Evolutionary conservation across 305 asterid genomes (phyloP).

Genomic region (Fraxinus paxiana): DNA sequence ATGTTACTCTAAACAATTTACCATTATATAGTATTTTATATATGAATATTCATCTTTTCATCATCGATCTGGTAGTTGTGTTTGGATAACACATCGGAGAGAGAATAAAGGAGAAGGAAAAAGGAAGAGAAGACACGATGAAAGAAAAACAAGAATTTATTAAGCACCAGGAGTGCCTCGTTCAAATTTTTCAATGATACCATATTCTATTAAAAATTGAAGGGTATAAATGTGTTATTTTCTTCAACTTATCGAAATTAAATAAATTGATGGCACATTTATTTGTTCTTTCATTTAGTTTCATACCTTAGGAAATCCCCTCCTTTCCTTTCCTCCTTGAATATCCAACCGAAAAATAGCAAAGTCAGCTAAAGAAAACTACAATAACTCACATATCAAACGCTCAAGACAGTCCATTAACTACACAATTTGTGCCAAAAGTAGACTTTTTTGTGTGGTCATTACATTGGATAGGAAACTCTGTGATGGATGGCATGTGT

Average conservation of each 20-base stretch:
- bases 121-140: background rate
- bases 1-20: background rate
- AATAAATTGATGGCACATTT: background rate
- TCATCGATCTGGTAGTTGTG: background rate
- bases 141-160: background rate
- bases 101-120: background rate
- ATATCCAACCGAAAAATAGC: background rate
- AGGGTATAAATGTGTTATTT: background rate
- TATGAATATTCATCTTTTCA: background rate
- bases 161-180: background rate
- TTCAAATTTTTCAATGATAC: background rate
- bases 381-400: background rate
- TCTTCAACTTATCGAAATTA: background rate
- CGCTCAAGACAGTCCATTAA: background rate
- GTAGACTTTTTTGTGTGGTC: background rate
- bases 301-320: background rate
- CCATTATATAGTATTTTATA: background rate
- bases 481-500: no score
- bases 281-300: background rate
- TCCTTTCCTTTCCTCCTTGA: background rate
- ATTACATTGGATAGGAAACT: background rate
- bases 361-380: background rate
- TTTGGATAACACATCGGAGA: background rate
- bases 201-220: background rate
- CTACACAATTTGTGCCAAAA: background rate